Percentiles rank a stretch among this genome's conserved stretches.
Evolutionary conservation across 352 stramenopile genomes (phyloP).

Genomic region (Phytophthora pistaciae): DNA sequence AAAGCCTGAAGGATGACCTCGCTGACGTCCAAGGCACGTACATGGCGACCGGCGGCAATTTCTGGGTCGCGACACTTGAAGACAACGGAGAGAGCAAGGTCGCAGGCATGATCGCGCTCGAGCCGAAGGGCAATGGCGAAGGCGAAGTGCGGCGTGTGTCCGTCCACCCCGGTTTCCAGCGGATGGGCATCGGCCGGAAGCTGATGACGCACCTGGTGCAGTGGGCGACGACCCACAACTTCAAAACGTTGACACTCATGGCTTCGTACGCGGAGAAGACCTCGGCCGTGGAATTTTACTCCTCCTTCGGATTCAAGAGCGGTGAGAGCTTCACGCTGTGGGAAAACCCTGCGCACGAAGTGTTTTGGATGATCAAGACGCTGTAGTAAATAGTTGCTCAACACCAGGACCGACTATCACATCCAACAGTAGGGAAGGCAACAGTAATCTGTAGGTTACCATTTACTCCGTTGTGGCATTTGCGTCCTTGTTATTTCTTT

Average conservation of each 20-base stretch:
- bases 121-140: constrained; percentile 23
- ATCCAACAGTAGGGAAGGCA: too few relatives aligned
- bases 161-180: constrained; percentile 31
- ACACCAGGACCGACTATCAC: too few relatives aligned
- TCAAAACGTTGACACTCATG: constrained; percentile 28
- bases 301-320: constrained; percentile 38
- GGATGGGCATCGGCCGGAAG: constrained; percentile 36
- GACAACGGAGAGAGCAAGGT: constrained; percentile 26
- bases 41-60: constrained; percentile 47
- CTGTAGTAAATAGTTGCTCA: background rate
- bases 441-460: too few relatives aligned
- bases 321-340: constrained; percentile 29
- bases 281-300: constrained; percentile 41
- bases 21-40: constrained; percentile 44
- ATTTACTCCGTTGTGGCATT: background rate
- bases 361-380: constrained; percentile 40
- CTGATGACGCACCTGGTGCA: constrained; percentile 33
- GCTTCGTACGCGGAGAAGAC: constrained; percentile 21
- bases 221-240: constrained; percentile 29
- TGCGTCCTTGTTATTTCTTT: background rate
- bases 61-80: constrained; percentile 50
- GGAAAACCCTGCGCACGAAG: constrained; percentile 45
- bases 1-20: constrained; percentile 46
- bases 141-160: constrained; percentile 43
- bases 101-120: constrained; percentile 36